Conservation (phyloP, 768 basidiomycete species). For the Leccinum rimulosum region DNA sequence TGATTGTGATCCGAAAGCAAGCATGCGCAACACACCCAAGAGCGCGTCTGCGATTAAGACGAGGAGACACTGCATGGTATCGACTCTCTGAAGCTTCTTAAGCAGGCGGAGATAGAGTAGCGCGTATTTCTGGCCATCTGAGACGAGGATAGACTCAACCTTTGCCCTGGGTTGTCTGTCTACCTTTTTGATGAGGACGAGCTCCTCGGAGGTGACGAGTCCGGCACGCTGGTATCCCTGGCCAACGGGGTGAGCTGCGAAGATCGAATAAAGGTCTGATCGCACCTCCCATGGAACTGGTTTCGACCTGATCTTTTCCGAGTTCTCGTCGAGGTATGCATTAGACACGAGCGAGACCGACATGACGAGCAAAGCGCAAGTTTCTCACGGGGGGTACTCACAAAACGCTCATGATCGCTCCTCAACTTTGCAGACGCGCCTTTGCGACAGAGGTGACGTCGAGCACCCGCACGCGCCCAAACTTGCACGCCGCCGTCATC, state of each 20-base stretch:
- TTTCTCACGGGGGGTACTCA: constrained; percentile 32
- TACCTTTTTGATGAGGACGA: constrained; percentile 84
- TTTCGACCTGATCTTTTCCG: constrained; percentile 85
- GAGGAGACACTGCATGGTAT: constrained; percentile 85
- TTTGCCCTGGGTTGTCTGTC: constrained; percentile 76
- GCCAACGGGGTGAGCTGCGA: constrained; percentile 11
- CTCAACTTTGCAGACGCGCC: constrained; percentile 30
- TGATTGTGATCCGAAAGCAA: neutral
- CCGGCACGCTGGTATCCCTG: constrained; percentile 96
- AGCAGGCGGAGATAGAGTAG: constrained; percentile 87
- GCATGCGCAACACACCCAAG: constrained; percentile 48
- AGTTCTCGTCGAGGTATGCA: constrained; percentile 81
- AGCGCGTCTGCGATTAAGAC: constrained; percentile 89
- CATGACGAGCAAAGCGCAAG: constrained; percentile 40
- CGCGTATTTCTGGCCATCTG: constrained; percentile 82
- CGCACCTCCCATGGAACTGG: constrained; percentile 95
- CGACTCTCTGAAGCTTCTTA: constrained; percentile 79
- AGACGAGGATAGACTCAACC: constrained; percentile 73
- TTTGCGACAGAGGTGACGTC: constrained; percentile 42
- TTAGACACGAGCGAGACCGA: constrained; percentile 77
- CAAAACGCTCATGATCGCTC: constrained; percentile 15
- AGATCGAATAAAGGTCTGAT: neutral
- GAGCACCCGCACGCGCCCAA: constrained; percentile 25
- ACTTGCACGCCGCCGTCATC: constrained; percentile 61
- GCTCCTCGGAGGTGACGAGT: constrained; percentile 83